Evolutionary conservation across 2,329 filamentous ascomycete genomes (phyloP).

Genomic region (Lachnellula hyalina): DNA sequence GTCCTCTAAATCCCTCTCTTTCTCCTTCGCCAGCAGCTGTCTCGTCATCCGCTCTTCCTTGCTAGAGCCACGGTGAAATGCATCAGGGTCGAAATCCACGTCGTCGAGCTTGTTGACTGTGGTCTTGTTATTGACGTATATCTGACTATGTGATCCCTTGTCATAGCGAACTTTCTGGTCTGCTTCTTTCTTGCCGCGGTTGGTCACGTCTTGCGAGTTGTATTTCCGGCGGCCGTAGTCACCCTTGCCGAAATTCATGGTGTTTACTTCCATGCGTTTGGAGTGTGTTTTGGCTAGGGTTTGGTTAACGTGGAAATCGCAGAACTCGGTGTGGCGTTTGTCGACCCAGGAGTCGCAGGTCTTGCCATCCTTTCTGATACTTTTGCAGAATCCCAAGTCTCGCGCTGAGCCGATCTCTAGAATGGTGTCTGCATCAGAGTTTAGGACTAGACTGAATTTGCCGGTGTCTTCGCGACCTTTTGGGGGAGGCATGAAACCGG

Average conservation of each 20-base stretch:
- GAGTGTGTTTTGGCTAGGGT: conserved; percentile 66
- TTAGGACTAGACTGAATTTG: conserved; percentile 78
- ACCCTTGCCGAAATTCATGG: conserved; percentile 46
- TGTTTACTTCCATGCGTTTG: conserved; percentile 74
- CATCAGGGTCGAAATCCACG: conserved; percentile 52
- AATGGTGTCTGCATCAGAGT: conserved; percentile 80
- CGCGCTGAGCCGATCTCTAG: conserved; percentile 81
- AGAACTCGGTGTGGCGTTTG: conserved; percentile 79
- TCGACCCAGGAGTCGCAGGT: conserved; percentile 83
- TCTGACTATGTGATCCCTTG: conserved; percentile 51
- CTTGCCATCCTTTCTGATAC: conserved; percentile 76
- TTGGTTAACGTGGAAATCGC: conserved; percentile 86
- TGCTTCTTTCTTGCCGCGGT: conserved; percentile 22
- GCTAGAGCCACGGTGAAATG: conserved; percentile 47
- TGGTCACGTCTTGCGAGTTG: conserved; percentile 20
- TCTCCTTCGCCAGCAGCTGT: conserved; percentile 61
- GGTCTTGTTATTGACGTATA: conserved; percentile 47
- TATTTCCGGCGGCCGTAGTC: conserved; percentile 21
- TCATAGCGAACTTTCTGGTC: conserved; percentile 46
- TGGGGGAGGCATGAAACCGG: conserved; percentile 81
- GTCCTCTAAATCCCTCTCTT: conserved; percentile 66
- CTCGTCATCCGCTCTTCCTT: conserved; percentile 62
- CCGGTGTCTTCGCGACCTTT: conserved; percentile 70
- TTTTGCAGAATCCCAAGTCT: conserved; percentile 85
- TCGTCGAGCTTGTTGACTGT: conserved; percentile 62